Conservation (phyloP, 441 rosid genomes). For the Erodium chrysanthum region DNA sequence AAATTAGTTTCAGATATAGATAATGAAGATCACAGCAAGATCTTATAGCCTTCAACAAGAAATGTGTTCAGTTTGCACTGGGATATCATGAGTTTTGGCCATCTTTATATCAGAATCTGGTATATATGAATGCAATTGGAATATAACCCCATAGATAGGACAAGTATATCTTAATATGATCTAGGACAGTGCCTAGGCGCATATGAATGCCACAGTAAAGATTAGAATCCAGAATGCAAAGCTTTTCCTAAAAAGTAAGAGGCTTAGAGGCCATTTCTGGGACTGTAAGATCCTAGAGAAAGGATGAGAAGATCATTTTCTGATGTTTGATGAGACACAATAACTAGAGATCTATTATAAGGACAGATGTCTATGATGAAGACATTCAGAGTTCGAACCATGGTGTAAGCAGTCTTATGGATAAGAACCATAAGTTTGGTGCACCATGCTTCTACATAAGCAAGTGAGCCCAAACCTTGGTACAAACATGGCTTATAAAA, state of each 20-base stretch:
- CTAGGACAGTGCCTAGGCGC: background rate
- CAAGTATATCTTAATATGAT: background rate
- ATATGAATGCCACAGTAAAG: background rate
- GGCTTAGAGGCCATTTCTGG: background rate
- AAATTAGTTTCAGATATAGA: constrained; percentile 6
- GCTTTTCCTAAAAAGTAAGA: too few relatives aligned
- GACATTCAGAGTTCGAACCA: too few relatives aligned
- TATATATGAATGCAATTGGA: background rate
- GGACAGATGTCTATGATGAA: too few relatives aligned
- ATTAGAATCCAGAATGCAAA: background rate
- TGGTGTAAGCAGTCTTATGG: too few relatives aligned
- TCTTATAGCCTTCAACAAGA: background rate
- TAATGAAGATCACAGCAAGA: background rate
- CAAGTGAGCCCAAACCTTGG: too few relatives aligned
- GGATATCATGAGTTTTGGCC: background rate
- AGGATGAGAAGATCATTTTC: background rate
- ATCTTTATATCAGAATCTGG: background rate
- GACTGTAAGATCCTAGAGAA: background rate
- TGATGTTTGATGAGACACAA: background rate
- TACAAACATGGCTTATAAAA: too few relatives aligned
- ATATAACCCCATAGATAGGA: background rate
- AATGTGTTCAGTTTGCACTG: background rate
- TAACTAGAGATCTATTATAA: background rate
- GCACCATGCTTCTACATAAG: too few relatives aligned
- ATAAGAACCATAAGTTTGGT: too few relatives aligned